phyloP scores from a whole-genome alignment of 192 early-diverging fungal genomes.

The Paraglomus occultum region DNA sequence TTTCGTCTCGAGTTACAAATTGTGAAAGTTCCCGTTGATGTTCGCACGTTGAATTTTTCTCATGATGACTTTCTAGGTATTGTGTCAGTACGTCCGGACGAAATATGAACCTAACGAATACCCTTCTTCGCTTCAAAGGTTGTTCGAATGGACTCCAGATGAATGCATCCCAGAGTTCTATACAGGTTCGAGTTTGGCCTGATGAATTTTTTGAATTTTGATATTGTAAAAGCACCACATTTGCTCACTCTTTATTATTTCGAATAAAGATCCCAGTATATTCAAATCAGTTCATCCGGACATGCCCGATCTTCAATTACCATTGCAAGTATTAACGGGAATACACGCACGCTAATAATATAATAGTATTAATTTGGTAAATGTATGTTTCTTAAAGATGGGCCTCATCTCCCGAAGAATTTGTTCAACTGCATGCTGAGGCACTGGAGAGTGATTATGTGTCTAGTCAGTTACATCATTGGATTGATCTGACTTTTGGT shows the following conservation, averaged over 20 bases:
- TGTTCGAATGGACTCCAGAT: slow-evolving; percentile 73
- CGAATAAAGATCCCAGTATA: slow-evolving; percentile 47
- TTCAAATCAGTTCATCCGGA: slow-evolving; percentile 63
- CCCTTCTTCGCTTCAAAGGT: slow-evolving; percentile 54
- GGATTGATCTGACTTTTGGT: slow-evolving; percentile 92
- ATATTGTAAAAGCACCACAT: background rate
- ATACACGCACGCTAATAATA: background rate
- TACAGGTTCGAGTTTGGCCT: slow-evolving; percentile 34
- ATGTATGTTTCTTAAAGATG: slow-evolving; percentile 44
- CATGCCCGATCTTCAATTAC: slow-evolving; percentile 69
- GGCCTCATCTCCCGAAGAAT: slow-evolving; percentile 75
- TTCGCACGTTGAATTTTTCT: background rate
- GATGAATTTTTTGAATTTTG: background rate
- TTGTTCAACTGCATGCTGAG: slow-evolving; percentile 79
- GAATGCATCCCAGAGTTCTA: slow-evolving; percentile 77
- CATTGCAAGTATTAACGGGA: slow-evolving; percentile 26
- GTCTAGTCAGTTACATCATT: slow-evolving; percentile 70
- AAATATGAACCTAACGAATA: slow-evolving; percentile 71
- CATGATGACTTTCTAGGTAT: slow-evolving; percentile 31
- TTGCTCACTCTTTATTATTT: background rate
- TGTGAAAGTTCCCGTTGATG: background rate
- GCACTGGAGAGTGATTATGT: slow-evolving; percentile 76
- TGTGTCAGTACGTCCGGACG: slow-evolving; percentile 65
- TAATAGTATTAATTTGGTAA: background rate
- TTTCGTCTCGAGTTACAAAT: background rate